Conservation (phyloP, 352 stramenopile genomes). For the Globisporangium sylvaticum region DNA sequence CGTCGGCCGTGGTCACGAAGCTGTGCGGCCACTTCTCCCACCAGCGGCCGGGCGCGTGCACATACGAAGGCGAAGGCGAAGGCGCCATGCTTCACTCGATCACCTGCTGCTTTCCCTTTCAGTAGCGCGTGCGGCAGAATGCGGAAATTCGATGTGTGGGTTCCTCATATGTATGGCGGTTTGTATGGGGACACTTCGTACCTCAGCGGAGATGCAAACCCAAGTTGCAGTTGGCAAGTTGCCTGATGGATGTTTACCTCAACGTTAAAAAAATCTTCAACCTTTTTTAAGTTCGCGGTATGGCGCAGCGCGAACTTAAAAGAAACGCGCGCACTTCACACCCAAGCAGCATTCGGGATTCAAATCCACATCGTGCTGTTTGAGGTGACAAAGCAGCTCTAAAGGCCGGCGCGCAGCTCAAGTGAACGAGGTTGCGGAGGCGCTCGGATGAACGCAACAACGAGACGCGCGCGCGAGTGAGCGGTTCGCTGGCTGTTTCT, state of each 20-base stretch:
- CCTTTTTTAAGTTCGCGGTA: no score
- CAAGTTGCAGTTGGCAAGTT: conserved; percentile 4
- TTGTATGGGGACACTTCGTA: background rate
- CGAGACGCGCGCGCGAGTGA: background rate
- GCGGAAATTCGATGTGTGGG: background rate
- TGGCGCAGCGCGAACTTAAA: no score
- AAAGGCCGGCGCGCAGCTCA: no score
- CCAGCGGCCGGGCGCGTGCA: conserved; percentile 13
- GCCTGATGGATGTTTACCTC: background rate
- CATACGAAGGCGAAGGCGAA: conserved; percentile 6
- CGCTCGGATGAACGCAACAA: no score
- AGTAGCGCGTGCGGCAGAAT: background rate
- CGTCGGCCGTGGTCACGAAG: conserved; percentile 27
- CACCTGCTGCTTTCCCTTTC: background rate
- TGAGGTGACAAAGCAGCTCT: no score
- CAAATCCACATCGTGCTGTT: no score
- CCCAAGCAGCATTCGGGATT: no score
- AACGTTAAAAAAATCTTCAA: background rate
- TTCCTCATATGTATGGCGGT: background rate
- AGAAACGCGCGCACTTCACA: no score
- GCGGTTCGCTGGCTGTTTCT: background rate
- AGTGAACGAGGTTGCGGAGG: no score
- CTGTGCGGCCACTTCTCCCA: conserved; percentile 32
- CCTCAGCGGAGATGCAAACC: background rate
- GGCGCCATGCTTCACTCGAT: background rate